Evolutionary conservation across 1,284 basidiomycete species (phyloP).

Genomic region (Cutaneotrichosporon sp.): DNA sequence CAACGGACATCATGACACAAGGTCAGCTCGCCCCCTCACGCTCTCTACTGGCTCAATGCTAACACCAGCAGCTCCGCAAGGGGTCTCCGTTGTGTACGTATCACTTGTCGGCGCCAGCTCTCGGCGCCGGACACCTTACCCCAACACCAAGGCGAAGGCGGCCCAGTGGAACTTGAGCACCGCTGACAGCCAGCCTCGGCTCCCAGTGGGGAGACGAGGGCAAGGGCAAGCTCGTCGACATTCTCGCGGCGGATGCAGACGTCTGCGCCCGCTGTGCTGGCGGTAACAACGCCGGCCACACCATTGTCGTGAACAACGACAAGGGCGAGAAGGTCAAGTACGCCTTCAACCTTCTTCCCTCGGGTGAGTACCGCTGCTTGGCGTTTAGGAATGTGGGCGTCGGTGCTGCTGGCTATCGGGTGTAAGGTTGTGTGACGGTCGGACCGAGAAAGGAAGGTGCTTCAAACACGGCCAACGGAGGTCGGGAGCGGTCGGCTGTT

Average conservation of each 20-base stretch:
- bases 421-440: neutral
- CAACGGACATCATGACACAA: constrained; percentile 20
- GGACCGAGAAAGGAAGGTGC: neutral
- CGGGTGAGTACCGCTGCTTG: constrained; percentile 62
- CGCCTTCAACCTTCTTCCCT: constrained; percentile 94
- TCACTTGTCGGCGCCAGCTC: neutral
- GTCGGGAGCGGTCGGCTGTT: neutral
- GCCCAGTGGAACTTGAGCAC: neutral
- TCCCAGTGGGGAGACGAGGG: constrained; percentile 96
- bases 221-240: constrained; percentile 94
- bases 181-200: constrained; percentile 60
- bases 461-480: neutral
- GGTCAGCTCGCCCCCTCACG: constrained; percentile 2
- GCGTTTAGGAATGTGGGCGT: neutral
- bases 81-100: constrained; percentile 30
- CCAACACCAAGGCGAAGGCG: neutral
- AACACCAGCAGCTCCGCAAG: constrained; percentile 20
- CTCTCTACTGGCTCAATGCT: constrained; percentile 2
- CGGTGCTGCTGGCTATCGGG: neutral
- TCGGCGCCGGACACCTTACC: neutral
- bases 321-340: constrained; percentile 74
- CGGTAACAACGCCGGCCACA: constrained; percentile 98
- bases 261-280: constrained; percentile 96
- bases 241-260: constrained; percentile 83
- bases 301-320: constrained; percentile 82